Percentiles rank a stretch among this genome's conserved stretches.
Conservation (phyloP, 148 eudicot species). For the Tetragonia tetragonoides region DNA sequence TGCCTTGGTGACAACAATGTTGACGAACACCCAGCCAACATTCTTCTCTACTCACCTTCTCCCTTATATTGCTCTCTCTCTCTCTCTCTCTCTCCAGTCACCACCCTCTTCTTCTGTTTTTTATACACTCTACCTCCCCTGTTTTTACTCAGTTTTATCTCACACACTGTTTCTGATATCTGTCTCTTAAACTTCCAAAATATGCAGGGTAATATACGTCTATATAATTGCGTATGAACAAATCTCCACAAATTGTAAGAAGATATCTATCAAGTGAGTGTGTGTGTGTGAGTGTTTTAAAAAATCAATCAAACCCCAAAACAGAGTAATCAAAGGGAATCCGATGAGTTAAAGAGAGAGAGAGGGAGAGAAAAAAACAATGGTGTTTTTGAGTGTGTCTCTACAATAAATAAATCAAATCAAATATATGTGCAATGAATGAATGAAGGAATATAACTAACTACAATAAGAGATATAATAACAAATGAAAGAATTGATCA, state of each 20-base stretch:
- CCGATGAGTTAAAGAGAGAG: constrained; percentile 49
- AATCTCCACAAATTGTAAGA: constrained; percentile 38
- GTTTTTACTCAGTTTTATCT: constrained; percentile 10
- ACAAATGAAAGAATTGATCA: constrained; percentile 64
- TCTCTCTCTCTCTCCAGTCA: background rate
- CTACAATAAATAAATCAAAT: constrained; percentile 11
- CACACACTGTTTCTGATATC: constrained; percentile 26
- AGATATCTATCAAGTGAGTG: constrained; percentile 31
- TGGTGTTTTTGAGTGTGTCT: constrained; percentile 15
- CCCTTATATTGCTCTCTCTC: constrained; percentile 3
- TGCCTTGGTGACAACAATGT: constrained; percentile 88
- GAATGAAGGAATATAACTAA: constrained; percentile 46
- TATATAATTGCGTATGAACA: constrained; percentile 24
- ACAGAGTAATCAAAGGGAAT: constrained; percentile 47
- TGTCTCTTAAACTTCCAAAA: constrained; percentile 19
- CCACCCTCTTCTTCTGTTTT: constrained; percentile 3
- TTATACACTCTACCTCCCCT: constrained; percentile 13
- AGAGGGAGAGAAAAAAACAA: constrained; percentile 6
- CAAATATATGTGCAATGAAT: constrained; percentile 24
- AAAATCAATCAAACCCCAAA: constrained; percentile 23
- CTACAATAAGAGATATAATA: constrained; percentile 24
- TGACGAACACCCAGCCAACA: constrained; percentile 97
- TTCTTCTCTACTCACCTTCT: constrained; percentile 51
- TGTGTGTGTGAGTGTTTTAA: constrained; percentile 47
- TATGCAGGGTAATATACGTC: constrained; percentile 16